Conservation (phyloP, 495 filamentous ascomycete species). For the Penicillium turbatum region DNA sequence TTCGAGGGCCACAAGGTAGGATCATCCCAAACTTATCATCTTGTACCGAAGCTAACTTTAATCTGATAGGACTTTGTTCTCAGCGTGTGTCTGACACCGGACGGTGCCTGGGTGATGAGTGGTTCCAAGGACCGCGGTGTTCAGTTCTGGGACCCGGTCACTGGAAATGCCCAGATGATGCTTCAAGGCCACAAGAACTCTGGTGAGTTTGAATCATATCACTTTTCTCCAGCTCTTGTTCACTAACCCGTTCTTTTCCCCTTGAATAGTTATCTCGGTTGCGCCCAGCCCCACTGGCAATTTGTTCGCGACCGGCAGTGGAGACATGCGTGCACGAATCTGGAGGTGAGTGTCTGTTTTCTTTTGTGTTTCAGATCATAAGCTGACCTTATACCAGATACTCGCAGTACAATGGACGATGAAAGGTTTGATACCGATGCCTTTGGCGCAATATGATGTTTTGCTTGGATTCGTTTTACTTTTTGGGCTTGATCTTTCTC, state of each 20-base stretch:
- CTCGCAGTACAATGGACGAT: conserved; percentile 44
- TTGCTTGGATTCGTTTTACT: conserved; percentile 18
- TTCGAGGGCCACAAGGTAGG: conserved; percentile 88
- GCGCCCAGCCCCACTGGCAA: conserved; percentile 77
- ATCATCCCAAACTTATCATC: conserved; percentile 9
- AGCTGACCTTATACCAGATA: conserved; percentile 29
- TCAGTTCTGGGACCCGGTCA: conserved; percentile 89
- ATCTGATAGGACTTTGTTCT: conserved; percentile 76
- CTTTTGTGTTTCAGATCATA: conserved; percentile 1
- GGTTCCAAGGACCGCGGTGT: conserved; percentile 88
- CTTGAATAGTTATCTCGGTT: conserved; percentile 69
- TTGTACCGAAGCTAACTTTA: conserved; percentile 7
- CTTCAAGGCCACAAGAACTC: conserved; percentile 92
- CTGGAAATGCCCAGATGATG: conserved; percentile 85
- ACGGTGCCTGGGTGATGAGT: conserved; percentile 85
- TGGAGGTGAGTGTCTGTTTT: conserved; percentile 59
- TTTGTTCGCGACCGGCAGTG: conserved; percentile 82
- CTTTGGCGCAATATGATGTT: conserved; percentile 38
- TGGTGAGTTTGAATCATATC: conserved; percentile 39
- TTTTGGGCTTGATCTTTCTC: conserved; percentile 15
- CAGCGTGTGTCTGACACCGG: conserved; percentile 81
- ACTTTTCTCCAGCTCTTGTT: not conserved
- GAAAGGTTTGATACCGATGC: conserved; percentile 34
- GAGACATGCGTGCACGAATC: conserved; percentile 87
- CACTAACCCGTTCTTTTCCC: conserved; percentile 5